Evolutionary conservation across 257 asterid species (phyloP).

Genomic region (Solanum acaule): DNA sequence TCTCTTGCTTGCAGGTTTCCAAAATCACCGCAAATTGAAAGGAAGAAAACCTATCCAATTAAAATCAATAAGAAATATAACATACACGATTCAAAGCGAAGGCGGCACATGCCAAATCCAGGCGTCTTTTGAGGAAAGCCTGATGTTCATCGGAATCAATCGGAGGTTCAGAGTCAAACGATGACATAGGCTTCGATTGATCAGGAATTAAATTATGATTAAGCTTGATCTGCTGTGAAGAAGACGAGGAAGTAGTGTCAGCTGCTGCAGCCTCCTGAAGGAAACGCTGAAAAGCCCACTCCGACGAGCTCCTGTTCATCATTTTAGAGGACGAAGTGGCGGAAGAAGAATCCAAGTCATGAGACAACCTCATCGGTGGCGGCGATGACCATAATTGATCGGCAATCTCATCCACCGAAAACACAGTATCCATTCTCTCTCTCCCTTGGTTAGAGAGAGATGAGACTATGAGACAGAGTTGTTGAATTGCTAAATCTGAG

Average conservation of each 20-base stretch:
- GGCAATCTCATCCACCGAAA: conserved; percentile 61
- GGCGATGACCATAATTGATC: conserved; percentile 62
- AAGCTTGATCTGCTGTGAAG: conserved; percentile 10
- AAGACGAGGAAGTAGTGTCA: neutral
- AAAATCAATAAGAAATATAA: neutral
- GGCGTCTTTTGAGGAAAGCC: conserved; percentile 62
- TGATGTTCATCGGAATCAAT: conserved; percentile 54
- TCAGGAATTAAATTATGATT: neutral
- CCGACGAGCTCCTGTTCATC: conserved; percentile 82
- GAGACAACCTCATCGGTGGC: conserved; percentile 24
- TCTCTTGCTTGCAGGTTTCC: neutral
- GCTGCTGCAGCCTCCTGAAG: conserved; percentile 43
- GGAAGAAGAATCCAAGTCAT: conserved; percentile 20
- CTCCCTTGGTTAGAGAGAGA: neutral
- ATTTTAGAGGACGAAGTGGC: conserved; percentile 21
- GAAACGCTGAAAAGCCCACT: conserved; percentile 81
- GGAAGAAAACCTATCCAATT: neutral
- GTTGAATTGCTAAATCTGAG: neutral
- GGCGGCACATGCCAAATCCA: conserved; percentile 93
- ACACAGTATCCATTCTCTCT: conserved; percentile 55
- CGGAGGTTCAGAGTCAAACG: conserved; percentile 14
- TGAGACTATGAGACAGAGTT: neutral
- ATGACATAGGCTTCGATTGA: neutral
- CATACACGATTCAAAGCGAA: conserved; percentile 72
- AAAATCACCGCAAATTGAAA: neutral